These are phyloP conservation scores for Skeletonema costatum DNA, from an alignment of 108 stramenopile genomes.

Conservation along the genomic window DNA sequence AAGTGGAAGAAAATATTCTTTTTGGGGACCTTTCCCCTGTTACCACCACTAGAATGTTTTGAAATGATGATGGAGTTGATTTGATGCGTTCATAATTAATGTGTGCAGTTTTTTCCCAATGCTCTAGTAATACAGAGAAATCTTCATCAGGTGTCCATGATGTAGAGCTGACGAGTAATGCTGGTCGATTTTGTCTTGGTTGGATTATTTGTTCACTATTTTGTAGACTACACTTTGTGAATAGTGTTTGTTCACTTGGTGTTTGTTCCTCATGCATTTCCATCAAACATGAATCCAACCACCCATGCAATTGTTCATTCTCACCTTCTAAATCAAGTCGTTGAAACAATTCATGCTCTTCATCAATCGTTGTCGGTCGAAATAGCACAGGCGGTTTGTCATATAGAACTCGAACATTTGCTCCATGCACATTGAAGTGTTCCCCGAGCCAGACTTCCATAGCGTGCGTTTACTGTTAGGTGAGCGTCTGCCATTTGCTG, in stretches of 20 bases:
- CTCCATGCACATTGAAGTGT: slow-evolving; percentile 60
- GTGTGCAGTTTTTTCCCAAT: slow-evolving; percentile 68
- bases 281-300: slow-evolving; percentile 29
- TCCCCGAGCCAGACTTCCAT: slow-evolving; percentile 86
- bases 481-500: slow-evolving; percentile 79
- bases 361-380: slow-evolving; percentile 58
- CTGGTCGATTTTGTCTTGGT: slow-evolving; percentile 73
- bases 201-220: slow-evolving; percentile 12
- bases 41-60: slow-evolving; percentile 80
- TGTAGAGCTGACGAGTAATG: slow-evolving; percentile 90
- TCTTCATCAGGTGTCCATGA: slow-evolving; percentile 99
- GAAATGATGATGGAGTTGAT: slow-evolving; percentile 7
- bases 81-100: slow-evolving; percentile 11
- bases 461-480: slow-evolving; percentile 91
- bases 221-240: slow-evolving; percentile 48
- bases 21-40: slow-evolving; percentile 97
- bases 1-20: slow-evolving; percentile 60
- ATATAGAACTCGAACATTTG: slow-evolving; percentile 66
- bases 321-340: slow-evolving; percentile 32
- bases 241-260: slow-evolving; percentile 51
- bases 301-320: slow-evolving; percentile 4
- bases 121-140: slow-evolving; percentile 94
- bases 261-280: slow-evolving; percentile 14
- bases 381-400: slow-evolving; percentile 93
- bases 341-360: slow-evolving; percentile 77